Conservation (phyloP, 257 asterid genomes). For the Sherardia arvensis region DNA sequence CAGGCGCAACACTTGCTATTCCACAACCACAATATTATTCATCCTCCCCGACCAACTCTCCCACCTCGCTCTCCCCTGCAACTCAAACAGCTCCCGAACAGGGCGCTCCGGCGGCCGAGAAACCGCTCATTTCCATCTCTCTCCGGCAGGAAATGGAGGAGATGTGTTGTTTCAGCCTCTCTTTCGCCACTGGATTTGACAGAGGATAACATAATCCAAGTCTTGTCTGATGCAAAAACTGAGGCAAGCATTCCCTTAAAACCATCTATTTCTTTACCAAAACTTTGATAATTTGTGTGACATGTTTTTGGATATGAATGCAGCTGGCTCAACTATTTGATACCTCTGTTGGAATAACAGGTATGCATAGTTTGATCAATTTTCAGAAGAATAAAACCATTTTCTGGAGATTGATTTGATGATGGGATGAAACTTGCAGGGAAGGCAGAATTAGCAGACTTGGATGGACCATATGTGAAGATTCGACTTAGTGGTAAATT, state of each 20-base stretch:
- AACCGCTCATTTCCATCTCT: slow-evolving; percentile 18
- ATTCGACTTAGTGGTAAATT: slow-evolving; percentile 70
- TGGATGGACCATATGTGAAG: slow-evolving; percentile 90
- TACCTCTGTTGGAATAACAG: slow-evolving; percentile 74
- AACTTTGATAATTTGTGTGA: neutral
- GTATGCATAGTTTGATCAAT: slow-evolving; percentile 19
- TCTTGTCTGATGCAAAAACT: slow-evolving; percentile 46
- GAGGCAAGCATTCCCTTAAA: slow-evolving; percentile 54
- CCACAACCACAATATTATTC: slow-evolving; percentile 4
- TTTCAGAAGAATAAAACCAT: too few species aligned
- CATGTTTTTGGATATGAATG: slow-evolving; percentile 7
- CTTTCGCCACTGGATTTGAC: slow-evolving; percentile 57
- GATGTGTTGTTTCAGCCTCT: slow-evolving; percentile 35
- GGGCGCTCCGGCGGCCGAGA: neutral
- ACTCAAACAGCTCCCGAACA: slow-evolving; percentile 16
- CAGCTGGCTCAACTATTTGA: slow-evolving; percentile 90
- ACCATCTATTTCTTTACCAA: neutral
- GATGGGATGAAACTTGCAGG: slow-evolving; percentile 30
- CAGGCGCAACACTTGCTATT: neutral
- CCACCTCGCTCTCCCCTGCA: slow-evolving; percentile 14
- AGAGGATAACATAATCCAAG: slow-evolving; percentile 65
- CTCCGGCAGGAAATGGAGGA: slow-evolving; percentile 3
- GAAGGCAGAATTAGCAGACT: slow-evolving; percentile 72
- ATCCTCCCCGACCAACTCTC: slow-evolving; percentile 1
- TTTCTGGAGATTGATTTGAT: neutral